Percentiles rank a stretch among this genome's conserved stretches.
phyloP scores from a whole-genome alignment of 805 yeast genomes.

The Yarrowia yakushimensis region DNA sequence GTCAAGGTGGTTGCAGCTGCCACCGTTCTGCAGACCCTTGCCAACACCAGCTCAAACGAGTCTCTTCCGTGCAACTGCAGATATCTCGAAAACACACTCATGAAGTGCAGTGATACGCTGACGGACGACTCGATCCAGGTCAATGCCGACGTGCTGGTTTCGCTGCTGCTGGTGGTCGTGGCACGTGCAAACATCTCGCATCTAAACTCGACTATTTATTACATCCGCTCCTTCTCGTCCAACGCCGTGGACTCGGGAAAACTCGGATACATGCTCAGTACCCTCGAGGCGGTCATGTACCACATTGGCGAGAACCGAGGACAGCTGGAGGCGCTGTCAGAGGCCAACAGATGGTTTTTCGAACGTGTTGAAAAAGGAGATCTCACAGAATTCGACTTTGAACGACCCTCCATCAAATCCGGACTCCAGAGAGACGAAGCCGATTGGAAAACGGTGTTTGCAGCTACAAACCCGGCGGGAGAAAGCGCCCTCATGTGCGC shows the following conservation, averaged over 20 bases:
- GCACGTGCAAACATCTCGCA: constrained; percentile 56
- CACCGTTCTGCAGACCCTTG: constrained; percentile 44
- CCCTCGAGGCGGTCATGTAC: constrained; percentile 74
- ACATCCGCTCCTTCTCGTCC: constrained; percentile 58
- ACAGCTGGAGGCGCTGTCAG: constrained; percentile 44
- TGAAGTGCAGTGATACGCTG: constrained; percentile 1
- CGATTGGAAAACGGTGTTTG: constrained; percentile 34
- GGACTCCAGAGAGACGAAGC: not conserved
- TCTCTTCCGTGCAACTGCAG: constrained; percentile 7
- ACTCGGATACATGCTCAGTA: constrained; percentile 73
- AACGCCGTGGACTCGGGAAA: constrained; percentile 54
- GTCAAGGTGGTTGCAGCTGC: constrained; percentile 51
- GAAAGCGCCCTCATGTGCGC: constrained; percentile 70
- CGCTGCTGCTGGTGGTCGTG: constrained; percentile 67
- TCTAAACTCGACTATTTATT: constrained; percentile 60
- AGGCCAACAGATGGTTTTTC: constrained; percentile 54
- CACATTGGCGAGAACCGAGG: constrained; percentile 51
- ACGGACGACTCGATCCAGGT: constrained; percentile 34
- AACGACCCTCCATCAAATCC: constrained; percentile 6
- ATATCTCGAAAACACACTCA: constrained; percentile 1
- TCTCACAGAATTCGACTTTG: not conserved
- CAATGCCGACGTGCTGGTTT: constrained; percentile 79
- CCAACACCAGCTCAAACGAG: constrained; percentile 25
- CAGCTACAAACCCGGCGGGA: constrained; percentile 51
- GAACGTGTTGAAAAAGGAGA: constrained; percentile 43